phyloP scores from a whole-genome alignment of 148 eudicot genomes.

The Camellia lanceoleosa region DNA sequence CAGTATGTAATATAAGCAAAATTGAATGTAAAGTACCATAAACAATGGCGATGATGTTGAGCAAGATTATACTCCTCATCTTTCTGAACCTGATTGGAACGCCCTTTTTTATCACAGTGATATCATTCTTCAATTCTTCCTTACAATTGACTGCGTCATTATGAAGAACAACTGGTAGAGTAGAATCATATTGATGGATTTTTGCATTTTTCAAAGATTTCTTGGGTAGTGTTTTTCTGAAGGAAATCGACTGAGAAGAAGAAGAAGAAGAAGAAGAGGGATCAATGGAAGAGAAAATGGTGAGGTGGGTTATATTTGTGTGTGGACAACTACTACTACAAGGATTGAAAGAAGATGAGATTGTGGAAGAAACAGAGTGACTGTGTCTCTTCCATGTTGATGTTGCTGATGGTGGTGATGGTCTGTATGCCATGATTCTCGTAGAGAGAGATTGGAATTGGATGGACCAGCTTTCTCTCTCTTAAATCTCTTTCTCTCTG shows the following conservation, averaged over 20 bases:
- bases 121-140: not conserved
- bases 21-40: constrained; percentile 31
- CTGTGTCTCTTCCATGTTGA: not conserved
- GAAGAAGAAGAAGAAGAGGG: not conserved
- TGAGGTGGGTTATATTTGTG: constrained; percentile 4
- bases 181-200: not conserved
- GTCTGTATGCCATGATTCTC: not conserved
- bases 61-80: constrained; percentile 55
- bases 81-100: constrained; percentile 15
- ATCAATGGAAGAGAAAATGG: constrained; percentile 11
- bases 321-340: not conserved
- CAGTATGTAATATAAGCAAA: not conserved
- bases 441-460: not conserved
- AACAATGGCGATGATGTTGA: constrained; percentile 47
- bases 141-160: not conserved
- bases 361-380: not conserved
- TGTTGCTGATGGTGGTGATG: constrained; percentile 5
- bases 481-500: no score
- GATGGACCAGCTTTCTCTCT: not conserved
- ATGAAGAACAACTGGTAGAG: not conserved
- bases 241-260: not conserved
- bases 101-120: not conserved
- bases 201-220: constrained; percentile 4
- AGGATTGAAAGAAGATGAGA: not conserved
- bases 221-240: not conserved